Evolutionary conservation across 352 stramenopile genomes (phyloP), one percentile per base, ranked within the genome.

Genomic region (Phytophthora brassicae): DNA sequence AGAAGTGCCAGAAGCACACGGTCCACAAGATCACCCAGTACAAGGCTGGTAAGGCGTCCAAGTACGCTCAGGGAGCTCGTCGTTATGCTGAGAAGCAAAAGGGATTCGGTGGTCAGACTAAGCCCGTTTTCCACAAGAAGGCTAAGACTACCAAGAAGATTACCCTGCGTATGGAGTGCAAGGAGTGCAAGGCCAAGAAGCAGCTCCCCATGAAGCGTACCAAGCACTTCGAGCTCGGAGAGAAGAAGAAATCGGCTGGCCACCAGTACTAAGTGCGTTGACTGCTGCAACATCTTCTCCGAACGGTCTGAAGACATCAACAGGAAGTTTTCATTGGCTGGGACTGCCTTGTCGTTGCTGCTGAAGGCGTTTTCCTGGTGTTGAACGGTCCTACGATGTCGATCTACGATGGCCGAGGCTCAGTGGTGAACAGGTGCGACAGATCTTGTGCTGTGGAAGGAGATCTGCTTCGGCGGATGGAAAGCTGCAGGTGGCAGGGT

Each of bases 91-190:
- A 94, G 58, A 99, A 99, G 92, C 98, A 99, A 86, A 99, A 98
- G 91, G 98, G 98, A 83, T 99, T 99, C 80, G 98, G 98, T 94
- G 98, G 98, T 84, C 98, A 99, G 88, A 99, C 98, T 68, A 99
- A 99, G 95, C 98, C 98, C 64, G 93, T 99, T 48, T 99, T 99
- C 86, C 98, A 99, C 95, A 99, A 99, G 90, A 99, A 99, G 87
- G 98, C 98, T 22, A 99, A 99, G 94, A 99, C 97, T 56, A 98
- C 92, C 72, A 97, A 97, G 87, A 97, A 97, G 80, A 91, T 97
- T 70, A 96, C 96, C 31, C 87, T 99, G 43, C 92, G 98, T 74
- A 92, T 99, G 72, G 97, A 99, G 85, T 99, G 98, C 88, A 99
- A 99, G 95, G 96, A 98, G 70, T 99, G 98, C 92, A 99, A 99